A percentile compares a stretch with the other conserved stretches of the same genome.
phyloP scores from a whole-genome alignment of 1,284 basidiomycete genomes.

The Puccinia coronata region DNA sequence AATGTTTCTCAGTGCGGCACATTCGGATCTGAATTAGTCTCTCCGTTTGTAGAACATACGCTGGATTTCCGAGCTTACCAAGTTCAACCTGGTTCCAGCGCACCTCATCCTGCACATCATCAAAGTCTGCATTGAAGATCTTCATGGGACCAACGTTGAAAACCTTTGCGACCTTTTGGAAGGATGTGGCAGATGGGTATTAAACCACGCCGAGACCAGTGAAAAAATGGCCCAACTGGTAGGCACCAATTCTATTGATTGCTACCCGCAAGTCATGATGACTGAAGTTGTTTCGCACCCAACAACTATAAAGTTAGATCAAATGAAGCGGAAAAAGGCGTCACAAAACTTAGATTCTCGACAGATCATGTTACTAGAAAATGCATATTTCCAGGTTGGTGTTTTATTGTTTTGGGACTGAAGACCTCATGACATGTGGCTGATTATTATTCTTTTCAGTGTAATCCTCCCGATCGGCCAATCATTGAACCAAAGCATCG shows the following conservation, averaged over 20 bases:
- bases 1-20: background rate
- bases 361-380: conserved; percentile 85
- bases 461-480: conserved; percentile 91
- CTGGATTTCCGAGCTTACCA: conserved; percentile 87
- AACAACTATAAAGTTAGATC: conserved; percentile 69
- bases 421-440: background rate
- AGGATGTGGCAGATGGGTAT: conserved; percentile 87
- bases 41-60: conserved; percentile 70
- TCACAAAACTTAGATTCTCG: conserved; percentile 88
- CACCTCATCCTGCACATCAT: conserved; percentile 92
- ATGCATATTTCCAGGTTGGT: conserved; percentile 81
- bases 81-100: conserved; percentile 88
- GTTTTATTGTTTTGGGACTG: background rate
- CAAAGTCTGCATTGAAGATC: conserved; percentile 95
- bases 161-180: conserved; percentile 88
- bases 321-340: conserved; percentile 90
- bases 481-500: conserved; percentile 81
- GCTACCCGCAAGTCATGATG: background rate
- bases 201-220: conserved; percentile 82
- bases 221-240: conserved; percentile 64
- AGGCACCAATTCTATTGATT: background rate
- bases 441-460: conserved; percentile 63
- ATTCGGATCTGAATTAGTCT: background rate
- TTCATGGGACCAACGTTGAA: conserved; percentile 87
- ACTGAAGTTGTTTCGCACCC: background rate